phyloP scores from a whole-genome alignment of 1,284 basidiomycete genomes.

The Boletellus dicymbophilus region DNA sequence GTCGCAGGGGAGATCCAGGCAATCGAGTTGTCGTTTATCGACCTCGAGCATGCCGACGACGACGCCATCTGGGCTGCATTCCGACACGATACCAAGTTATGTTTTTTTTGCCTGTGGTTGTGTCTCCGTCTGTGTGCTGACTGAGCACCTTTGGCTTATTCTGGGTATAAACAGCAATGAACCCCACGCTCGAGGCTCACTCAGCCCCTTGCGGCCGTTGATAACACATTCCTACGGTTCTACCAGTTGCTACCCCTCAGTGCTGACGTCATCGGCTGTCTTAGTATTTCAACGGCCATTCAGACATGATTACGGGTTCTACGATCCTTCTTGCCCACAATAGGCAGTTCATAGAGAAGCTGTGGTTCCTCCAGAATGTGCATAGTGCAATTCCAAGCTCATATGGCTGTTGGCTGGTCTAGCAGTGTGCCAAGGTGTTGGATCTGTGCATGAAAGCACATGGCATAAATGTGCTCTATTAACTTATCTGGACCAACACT shows the following conservation, averaged over 20 bases:
- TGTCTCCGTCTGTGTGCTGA: background rate
- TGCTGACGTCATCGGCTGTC: slow-evolving; percentile 80
- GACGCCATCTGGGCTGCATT: slow-evolving; percentile 67
- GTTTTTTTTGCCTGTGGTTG: slow-evolving; percentile 37
- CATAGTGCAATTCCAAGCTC: no score
- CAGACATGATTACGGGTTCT: slow-evolving; percentile 22
- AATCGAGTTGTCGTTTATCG: slow-evolving; percentile 82
- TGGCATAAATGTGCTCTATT: no score
- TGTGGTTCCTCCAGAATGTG: no score
- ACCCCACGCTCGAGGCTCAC: slow-evolving; percentile 73
- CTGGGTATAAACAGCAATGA: slow-evolving; percentile 96
- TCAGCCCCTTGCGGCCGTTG: slow-evolving; percentile 79
- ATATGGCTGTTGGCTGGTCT: no score
- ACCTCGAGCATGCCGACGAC: slow-evolving; percentile 73
- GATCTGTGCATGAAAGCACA: no score
- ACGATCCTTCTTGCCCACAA: no score
- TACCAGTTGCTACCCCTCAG: slow-evolving; percentile 89
- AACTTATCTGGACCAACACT: no score
- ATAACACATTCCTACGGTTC: slow-evolving; percentile 93
- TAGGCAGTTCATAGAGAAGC: no score
- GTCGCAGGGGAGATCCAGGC: slow-evolving; percentile 77
- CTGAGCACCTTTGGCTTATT: slow-evolving; percentile 62
- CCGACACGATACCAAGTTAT: slow-evolving; percentile 79
- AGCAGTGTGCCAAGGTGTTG: no score
- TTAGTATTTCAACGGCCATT: slow-evolving; percentile 94